These are phyloP conservation scores for Candida vartiovaarae DNA, from an alignment of 805 yeast species.

Conservation along the genomic window DNA sequence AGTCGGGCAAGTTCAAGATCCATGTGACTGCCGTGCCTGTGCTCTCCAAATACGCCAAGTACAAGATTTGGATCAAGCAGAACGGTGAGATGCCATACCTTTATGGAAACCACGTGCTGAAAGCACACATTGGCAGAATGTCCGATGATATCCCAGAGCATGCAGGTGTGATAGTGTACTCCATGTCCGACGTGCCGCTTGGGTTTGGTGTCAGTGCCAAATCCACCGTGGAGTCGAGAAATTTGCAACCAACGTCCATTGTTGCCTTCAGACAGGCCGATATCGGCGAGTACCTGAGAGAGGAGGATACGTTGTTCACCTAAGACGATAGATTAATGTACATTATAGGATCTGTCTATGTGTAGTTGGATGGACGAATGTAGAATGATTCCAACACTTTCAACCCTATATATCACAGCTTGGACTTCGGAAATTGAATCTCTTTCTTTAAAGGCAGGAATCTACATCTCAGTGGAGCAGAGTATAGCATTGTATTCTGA, in stretches of 20 bases:
- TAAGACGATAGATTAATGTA: slow-evolving; percentile 23
- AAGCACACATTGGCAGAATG: slow-evolving; percentile 95
- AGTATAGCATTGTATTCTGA: too few relatives aligned
- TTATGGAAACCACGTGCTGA: slow-evolving; percentile 92
- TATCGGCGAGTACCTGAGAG: slow-evolving; percentile 96
- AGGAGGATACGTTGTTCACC: slow-evolving; percentile 92
- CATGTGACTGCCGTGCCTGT: slow-evolving; percentile 88
- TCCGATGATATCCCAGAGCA: slow-evolving; percentile 98
- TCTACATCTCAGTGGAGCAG: too few relatives aligned
- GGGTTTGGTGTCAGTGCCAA: slow-evolving; percentile 96
- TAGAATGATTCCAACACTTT: too few relatives aligned
- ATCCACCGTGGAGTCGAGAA: slow-evolving; percentile 81
- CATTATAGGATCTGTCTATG: background rate
- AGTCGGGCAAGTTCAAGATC: slow-evolving; percentile 91
- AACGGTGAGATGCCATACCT: slow-evolving; percentile 98
- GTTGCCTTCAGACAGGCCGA: slow-evolving; percentile 97
- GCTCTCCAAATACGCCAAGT: slow-evolving; percentile 81
- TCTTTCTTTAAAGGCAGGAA: too few relatives aligned
- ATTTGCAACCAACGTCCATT: slow-evolving; percentile 86
- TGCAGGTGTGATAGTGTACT: slow-evolving; percentile 86
- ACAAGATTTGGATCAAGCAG: slow-evolving; percentile 91
- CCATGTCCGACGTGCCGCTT: slow-evolving; percentile 87
- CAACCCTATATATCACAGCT: too few relatives aligned
- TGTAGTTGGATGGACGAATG: too few relatives aligned
- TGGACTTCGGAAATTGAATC: too few relatives aligned